Evolutionary conservation across 2,329 filamentous ascomycete species (phyloP).

Genomic region (Pyrenophora seminiperda): DNA sequence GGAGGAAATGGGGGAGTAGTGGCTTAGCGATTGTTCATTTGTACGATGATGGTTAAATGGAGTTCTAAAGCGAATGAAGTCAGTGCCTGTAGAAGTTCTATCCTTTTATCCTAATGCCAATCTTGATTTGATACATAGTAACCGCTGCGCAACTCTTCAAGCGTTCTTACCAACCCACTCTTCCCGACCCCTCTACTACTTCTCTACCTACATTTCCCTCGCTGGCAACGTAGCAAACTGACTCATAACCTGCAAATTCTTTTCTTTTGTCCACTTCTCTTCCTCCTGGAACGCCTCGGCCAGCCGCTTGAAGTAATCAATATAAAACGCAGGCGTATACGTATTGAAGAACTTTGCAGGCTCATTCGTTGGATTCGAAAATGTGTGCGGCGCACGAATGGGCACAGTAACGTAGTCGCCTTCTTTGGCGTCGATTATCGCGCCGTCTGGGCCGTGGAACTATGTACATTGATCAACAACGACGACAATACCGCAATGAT

Average conservation of each 20-base stretch:
- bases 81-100: no score
- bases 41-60: no score
- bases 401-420: slow-evolving; percentile 64
- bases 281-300: slow-evolving; percentile 53
- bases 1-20: slow-evolving; percentile 8
- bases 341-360: slow-evolving; percentile 64
- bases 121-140: no score
- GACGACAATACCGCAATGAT: no score
- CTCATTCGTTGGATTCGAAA: slow-evolving; percentile 60
- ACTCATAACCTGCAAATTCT: slow-evolving; percentile 56
- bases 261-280: slow-evolving; percentile 55
- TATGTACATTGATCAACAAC: slow-evolving; percentile 17
- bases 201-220: slow-evolving; percentile 44
- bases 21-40: no score
- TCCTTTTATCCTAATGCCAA: no score
- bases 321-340: slow-evolving; percentile 62
- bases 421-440: slow-evolving; percentile 54
- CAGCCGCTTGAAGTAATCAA: slow-evolving; percentile 63
- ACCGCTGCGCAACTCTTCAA: no score
- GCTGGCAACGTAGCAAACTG: slow-evolving; percentile 58
- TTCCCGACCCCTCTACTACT: not conserved
- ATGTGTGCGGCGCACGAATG: slow-evolving; percentile 60
- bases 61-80: no score
- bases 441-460: slow-evolving; percentile 56
- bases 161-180: no score